A percentile compares a stretch with the other conserved stretches of the same genome.
phyloP scores from a whole-genome alignment of 805 yeast species.

The Saccharomycopsis sp. region DNA sequence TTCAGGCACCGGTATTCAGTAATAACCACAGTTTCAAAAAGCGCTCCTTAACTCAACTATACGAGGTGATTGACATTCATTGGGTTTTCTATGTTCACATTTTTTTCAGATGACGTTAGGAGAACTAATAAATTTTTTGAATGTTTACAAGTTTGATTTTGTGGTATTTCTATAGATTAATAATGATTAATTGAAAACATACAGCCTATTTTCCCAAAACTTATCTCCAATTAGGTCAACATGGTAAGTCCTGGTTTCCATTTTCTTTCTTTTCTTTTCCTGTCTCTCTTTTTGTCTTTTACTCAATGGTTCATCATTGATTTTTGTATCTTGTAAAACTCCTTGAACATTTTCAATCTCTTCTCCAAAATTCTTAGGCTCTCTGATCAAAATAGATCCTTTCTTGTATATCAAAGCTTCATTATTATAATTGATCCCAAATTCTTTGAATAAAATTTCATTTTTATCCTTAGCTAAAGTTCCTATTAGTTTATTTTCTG shows the following conservation, averaged over 20 bases:
- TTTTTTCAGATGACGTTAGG: too few relatives aligned
- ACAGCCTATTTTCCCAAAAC: slow-evolving; percentile 49
- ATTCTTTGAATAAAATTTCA: slow-evolving; percentile 68
- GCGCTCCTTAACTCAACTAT: too few relatives aligned
- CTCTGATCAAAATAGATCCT: slow-evolving; percentile 60
- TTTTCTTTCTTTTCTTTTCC: slow-evolving; percentile 39
- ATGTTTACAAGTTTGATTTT: too few relatives aligned
- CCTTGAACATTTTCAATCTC: slow-evolving; percentile 9
- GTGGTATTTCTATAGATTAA: too few relatives aligned
- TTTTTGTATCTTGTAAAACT: background rate
- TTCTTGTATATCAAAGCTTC: slow-evolving; percentile 84
- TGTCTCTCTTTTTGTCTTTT: slow-evolving; percentile 41
- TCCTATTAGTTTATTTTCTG: slow-evolving; percentile 68
- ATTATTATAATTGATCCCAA: slow-evolving; percentile 81
- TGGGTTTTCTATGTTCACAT: too few relatives aligned
- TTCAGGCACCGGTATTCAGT: too few relatives aligned
- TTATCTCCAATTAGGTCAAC: slow-evolving; percentile 52
- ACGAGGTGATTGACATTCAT: too few relatives aligned
- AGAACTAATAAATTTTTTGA: too few relatives aligned
- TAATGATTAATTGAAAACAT: slow-evolving; percentile 4
- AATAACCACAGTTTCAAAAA: too few relatives aligned
- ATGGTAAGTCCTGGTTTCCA: slow-evolving; percentile 36
- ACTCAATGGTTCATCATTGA: slow-evolving; percentile 19
- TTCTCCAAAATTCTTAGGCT: slow-evolving; percentile 23
- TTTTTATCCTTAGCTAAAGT: slow-evolving; percentile 79